A percentile compares a stretch with the other conserved stretches of the same genome.
phyloP scores from a whole-genome alignment of 345 rosid genomes.

The Gynandropsis gynandra region DNA sequence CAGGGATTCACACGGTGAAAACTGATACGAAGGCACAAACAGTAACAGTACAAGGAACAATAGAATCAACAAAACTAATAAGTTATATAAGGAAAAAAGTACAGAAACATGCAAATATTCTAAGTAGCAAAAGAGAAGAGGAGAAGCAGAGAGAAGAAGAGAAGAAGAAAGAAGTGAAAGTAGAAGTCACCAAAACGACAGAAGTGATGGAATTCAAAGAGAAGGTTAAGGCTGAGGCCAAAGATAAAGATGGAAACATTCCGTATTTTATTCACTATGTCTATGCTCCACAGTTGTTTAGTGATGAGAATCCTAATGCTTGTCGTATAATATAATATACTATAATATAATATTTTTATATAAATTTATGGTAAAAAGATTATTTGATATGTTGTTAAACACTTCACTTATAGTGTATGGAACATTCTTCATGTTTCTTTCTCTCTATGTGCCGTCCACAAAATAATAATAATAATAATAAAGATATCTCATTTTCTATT shows the following conservation, averaged over 20 bases:
- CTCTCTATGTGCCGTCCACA: too few relatives aligned
- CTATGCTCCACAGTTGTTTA: constrained; percentile 75
- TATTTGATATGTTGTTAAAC: too few relatives aligned
- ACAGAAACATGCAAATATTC: constrained; percentile 63
- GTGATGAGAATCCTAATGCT: constrained; percentile 89
- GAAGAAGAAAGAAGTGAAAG: constrained; percentile 24
- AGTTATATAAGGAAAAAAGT: constrained; percentile 44
- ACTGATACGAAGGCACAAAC: constrained; percentile 61
- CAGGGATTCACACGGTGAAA: constrained; percentile 59
- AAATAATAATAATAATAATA: too few relatives aligned
- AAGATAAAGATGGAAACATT: constrained; percentile 34
- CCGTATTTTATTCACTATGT: constrained; percentile 75
- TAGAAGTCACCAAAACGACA: constrained; percentile 24
- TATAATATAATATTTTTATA: too few relatives aligned
- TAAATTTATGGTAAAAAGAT: too few relatives aligned
- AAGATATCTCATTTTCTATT: too few relatives aligned
- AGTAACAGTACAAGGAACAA: constrained; percentile 57
- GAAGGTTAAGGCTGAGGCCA: constrained; percentile 38
- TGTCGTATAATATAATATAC: constrained; percentile 40
- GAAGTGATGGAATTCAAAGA: constrained; percentile 31
- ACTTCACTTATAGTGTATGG: too few relatives aligned
- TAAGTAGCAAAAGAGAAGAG: constrained; percentile 36
- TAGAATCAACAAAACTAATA: constrained; percentile 47
- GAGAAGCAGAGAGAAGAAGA: constrained; percentile 22
- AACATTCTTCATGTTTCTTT: too few relatives aligned